Conservation (phyloP, 768 basidiomycete genomes). For the Gloeophyllum trabeum region DNA sequence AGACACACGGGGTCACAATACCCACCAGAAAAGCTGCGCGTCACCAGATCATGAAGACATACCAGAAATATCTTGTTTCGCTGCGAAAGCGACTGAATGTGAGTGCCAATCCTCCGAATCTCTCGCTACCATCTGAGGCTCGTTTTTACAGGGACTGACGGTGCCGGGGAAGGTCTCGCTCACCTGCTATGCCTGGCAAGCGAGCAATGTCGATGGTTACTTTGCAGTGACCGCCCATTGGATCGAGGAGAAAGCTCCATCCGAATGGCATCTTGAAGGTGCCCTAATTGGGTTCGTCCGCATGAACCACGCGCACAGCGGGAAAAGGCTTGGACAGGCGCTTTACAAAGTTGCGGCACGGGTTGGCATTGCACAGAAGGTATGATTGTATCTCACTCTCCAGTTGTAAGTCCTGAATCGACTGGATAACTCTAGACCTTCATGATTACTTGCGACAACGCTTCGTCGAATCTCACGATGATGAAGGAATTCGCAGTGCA, state of each 20-base stretch:
- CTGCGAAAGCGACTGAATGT: constrained; percentile 12
- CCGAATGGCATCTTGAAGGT: constrained; percentile 16
- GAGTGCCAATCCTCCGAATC: constrained; percentile 1
- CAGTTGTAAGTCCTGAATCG: constrained; percentile 2
- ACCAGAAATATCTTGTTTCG: constrained; percentile 9
- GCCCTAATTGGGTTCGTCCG: constrained; percentile 23
- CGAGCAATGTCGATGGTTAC: constrained; percentile 24
- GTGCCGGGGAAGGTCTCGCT: constrained; percentile 17
- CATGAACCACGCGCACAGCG: constrained; percentile 25
- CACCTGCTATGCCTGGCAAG: constrained; percentile 31
- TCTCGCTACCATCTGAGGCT: not conserved
- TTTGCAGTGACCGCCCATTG: constrained; percentile 28
- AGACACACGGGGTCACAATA: constrained; percentile 24
- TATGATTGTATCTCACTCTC: constrained; percentile 10
- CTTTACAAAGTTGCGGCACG: constrained; percentile 22
- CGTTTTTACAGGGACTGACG: constrained; percentile 7
- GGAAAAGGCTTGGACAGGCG: constrained; percentile 22
- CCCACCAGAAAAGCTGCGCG: constrained; percentile 17
- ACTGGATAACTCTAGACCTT: constrained; percentile 15
- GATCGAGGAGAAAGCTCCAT: constrained; percentile 19
- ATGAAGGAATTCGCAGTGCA: constrained; percentile 12
- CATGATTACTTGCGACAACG: constrained; percentile 26
- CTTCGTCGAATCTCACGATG: constrained; percentile 25
- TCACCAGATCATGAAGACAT: constrained; percentile 17
- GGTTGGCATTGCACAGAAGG: constrained; percentile 19